Conservation (phyloP, 345 rosid genomes). For the Eucalyptus tenuipes region DNA sequence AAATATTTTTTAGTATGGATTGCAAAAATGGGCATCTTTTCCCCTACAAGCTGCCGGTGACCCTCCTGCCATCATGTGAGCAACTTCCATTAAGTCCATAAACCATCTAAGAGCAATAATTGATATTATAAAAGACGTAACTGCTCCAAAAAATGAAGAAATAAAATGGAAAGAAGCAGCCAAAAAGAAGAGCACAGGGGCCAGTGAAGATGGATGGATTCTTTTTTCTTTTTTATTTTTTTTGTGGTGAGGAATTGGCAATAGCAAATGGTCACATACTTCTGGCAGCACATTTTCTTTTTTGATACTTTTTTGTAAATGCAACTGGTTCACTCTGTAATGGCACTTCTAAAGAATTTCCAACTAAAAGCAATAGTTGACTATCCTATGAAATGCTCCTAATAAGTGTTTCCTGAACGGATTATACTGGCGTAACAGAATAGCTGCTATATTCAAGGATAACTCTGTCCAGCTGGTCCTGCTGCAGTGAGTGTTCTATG, state of each 20-base stretch:
- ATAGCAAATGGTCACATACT: not conserved
- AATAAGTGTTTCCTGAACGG: not conserved
- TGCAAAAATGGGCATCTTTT: not conserved
- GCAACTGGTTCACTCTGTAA: not conserved
- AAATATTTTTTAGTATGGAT: not conserved
- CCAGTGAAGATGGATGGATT: not conserved
- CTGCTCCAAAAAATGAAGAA: not conserved
- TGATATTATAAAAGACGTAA: not conserved
- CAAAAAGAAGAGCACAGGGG: not conserved
- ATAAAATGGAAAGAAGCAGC: not conserved
- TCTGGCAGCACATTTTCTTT: not conserved
- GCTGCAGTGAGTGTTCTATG: not conserved
- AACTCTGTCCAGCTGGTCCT: not conserved
- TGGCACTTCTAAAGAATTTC: not conserved
- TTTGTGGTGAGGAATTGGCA: not conserved
- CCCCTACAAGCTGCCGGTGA: not conserved
- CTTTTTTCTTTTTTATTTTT: not conserved
- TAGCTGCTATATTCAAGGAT: not conserved
- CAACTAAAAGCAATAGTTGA: not conserved
- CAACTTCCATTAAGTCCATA: not conserved
- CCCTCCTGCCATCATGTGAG: not conserved
- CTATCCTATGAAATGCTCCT: not conserved
- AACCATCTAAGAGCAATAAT: not conserved
- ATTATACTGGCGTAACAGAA: not conserved
- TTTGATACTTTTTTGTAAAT: not conserved